Base-by-base conservation (phyloP, 2,329 filamentous ascomycete species). In the Nannizziopsis barbatae region DNA sequence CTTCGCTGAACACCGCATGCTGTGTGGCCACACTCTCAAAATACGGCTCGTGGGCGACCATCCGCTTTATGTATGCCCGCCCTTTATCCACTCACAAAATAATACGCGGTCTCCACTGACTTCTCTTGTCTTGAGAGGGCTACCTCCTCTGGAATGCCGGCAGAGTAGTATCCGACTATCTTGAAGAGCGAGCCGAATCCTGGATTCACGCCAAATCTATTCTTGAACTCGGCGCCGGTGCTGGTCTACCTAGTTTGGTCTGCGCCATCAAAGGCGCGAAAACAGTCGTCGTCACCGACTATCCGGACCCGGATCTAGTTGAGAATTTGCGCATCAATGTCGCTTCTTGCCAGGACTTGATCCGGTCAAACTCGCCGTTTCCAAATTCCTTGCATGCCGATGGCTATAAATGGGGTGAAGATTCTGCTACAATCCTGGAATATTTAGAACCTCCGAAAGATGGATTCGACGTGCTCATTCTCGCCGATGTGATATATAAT, bases 91-190 rank as follows among this genome's bases (percentile, higher is more conserved):
- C 44, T 31, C n/a, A n/a, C n/a, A n/a, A 32, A n/a, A 17, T 45
- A 42, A 33, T n/a, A 12, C 37, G 22, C 8, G 32, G 45, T 18
- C 32, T 44, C 32, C 42, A 57, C 58, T 58, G 54, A 60, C 54
- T 37, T 46, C 45, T 49, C 51, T 50, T 37, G 11, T 17, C 52
- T 43, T 43, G 41, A 53, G 58, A 79, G 79, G 89, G 86, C 12
- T 86, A 95, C 66, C 76, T 85, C 55, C 76, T 95, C 27, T 96
- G 90, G 90, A 93, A 95, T 65, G 89, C 86, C 52, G 83, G 83
- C 52, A 83, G 85, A 53, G 79, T 86, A 35, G 76, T 90, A 42
- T 79, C 88, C 12, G 73, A 80, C 56, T 88, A 88, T 66, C 79
- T 95, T 50, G 86, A 95, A 66, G 69, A 76, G 37, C 72, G 80